phyloP scores from a whole-genome alignment of 371 early-diverging fungal genomes.

The Umbelopsis sp. region DNA sequence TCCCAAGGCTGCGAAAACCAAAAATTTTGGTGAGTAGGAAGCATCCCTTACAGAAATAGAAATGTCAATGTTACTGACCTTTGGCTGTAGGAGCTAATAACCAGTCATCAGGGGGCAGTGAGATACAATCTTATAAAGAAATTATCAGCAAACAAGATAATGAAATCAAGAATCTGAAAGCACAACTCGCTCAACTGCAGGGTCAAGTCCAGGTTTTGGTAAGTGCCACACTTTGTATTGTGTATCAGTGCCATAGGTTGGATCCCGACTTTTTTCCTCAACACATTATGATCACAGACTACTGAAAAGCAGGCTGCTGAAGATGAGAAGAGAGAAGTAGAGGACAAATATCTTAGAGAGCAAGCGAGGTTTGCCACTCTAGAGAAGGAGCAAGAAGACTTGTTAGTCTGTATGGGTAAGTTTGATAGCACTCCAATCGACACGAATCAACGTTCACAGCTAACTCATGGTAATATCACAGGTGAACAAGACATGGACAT shows the following conservation, averaged over 20 bases:
- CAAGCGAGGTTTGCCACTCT: slow-evolving; percentile 47
- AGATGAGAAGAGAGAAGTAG: slow-evolving; percentile 35
- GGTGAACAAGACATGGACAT: slow-evolving; percentile 77
- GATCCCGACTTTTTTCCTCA: not conserved
- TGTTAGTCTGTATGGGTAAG: slow-evolving; percentile 82
- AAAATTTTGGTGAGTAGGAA: not conserved
- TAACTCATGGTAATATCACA: slow-evolving; percentile 14
- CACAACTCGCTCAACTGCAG: slow-evolving; percentile 35
- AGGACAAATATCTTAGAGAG: slow-evolving; percentile 38
- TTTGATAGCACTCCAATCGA: not conserved
- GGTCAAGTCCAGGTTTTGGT: slow-evolving; percentile 30
- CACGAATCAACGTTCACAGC: not conserved
- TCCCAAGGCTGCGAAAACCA: not conserved
- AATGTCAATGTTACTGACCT: not conserved
- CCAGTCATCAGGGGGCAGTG: slow-evolving; percentile 30
- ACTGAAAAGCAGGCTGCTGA: slow-evolving; percentile 21
- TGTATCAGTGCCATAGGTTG: not conserved
- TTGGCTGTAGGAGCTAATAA: slow-evolving; percentile 18
- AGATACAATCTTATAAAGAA: slow-evolving; percentile 49
- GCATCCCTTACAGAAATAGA: not conserved
- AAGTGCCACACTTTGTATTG: not conserved
- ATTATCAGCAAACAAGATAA: slow-evolving; percentile 49
- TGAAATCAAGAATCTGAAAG: slow-evolving; percentile 37
- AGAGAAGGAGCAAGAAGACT: slow-evolving; percentile 90
- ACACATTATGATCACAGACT: not conserved